These are phyloP conservation scores for Wallacemonas sp. DNA, from an alignment of 208 protist species.

Conservation along the genomic window DNA sequence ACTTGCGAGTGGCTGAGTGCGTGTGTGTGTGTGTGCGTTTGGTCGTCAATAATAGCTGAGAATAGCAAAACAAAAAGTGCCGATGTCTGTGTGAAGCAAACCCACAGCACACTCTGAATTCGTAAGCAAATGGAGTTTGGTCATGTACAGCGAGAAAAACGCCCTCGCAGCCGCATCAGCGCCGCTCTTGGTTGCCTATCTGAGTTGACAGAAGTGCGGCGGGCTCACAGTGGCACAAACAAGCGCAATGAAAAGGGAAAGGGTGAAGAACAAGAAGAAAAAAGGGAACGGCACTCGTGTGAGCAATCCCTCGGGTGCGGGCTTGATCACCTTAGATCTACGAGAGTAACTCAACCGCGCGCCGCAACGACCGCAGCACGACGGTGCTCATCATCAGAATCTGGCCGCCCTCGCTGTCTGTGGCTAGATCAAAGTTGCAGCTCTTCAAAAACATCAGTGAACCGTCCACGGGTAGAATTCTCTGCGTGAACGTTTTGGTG, in stretches of 20 bases:
- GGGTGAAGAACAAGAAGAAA: not conserved
- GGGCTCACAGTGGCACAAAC: no score
- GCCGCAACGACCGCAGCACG: constrained; percentile 44
- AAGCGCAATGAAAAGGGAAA: no score
- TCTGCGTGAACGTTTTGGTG: constrained; percentile 53
- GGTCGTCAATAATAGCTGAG: no score
- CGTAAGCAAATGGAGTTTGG: not conserved
- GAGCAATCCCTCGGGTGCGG: not conserved
- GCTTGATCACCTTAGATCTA: not conserved
- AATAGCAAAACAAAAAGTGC: no score
- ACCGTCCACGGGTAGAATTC: constrained; percentile 39
- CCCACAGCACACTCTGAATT: no score
- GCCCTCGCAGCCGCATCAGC: not conserved
- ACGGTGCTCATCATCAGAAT: constrained; percentile 53
- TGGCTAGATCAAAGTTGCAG: constrained; percentile 66
- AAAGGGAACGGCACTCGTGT: no score
- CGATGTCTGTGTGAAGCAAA: no score
- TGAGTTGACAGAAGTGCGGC: no score
- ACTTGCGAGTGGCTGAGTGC: no score
- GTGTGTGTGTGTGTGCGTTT: no score
- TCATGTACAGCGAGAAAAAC: not conserved
- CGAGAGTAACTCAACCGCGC: constrained; percentile 26
- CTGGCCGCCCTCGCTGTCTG: constrained; percentile 37
- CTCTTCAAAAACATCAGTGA: constrained; percentile 56
- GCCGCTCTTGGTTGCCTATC: no score